These are phyloP conservation scores for Nitzschia sp. DNA, from an alignment of 108 stramenopile genomes.

Conservation along the genomic window DNA sequence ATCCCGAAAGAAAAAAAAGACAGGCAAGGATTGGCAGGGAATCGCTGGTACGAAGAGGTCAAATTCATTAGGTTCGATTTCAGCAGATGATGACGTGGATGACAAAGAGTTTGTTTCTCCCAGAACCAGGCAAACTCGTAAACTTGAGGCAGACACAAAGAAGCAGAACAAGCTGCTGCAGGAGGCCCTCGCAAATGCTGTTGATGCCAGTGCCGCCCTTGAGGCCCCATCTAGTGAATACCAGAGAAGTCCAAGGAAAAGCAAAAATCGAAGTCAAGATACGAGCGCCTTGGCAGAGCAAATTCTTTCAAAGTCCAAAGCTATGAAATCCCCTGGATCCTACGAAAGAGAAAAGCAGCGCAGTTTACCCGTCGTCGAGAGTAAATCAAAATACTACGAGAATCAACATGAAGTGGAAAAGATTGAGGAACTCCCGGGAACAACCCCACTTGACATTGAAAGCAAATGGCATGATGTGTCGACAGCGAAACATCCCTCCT, in stretches of 20 bases:
- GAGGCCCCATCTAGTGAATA: neutral
- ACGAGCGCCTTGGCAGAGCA: neutral
- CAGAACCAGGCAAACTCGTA: neutral
- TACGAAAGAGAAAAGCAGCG: no score
- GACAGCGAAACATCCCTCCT: no score
- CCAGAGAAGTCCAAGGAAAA: neutral
- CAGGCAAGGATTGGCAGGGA: constrained; percentile 7
- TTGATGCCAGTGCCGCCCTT: neutral
- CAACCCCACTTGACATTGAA: no score
- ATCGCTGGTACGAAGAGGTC: neutral
- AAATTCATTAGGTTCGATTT: neutral
- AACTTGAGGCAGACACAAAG: neutral
- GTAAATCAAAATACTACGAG: no score
- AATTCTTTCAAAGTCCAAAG: neutral
- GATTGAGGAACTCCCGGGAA: no score
- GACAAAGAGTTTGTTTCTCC: neutral
- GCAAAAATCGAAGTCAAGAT: neutral
- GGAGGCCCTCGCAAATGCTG: neutral
- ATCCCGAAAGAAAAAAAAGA: neutral
- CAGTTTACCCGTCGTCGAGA: no score
- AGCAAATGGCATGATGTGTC: no score
- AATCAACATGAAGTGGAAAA: no score
- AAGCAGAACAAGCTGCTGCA: neutral
- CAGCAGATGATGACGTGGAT: neutral
- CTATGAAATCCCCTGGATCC: neutral